Base-by-base conservation (phyloP, 371 early-diverging fungal species). In the Coemansia sp. region DNA sequence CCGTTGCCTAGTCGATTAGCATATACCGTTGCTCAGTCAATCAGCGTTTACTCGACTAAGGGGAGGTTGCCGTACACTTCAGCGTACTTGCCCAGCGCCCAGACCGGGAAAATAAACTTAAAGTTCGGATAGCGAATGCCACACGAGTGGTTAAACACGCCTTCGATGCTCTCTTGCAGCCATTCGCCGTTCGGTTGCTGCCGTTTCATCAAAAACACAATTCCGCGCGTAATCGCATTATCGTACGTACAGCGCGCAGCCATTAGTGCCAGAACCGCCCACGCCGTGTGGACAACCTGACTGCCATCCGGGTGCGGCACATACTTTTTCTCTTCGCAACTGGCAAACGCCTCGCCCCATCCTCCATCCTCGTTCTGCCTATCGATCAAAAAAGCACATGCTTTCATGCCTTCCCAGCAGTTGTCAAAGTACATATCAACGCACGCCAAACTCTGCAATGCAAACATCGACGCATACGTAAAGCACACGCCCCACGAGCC, bases 401-500 rank as follows among this genome's bases (percentile, higher is more conserved):
- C 94, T 17, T 82, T 78, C 58, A 81, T 80, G 46, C 89, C 89
- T 70, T 65, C 75, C 73, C 83, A 88, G 85, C 87, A 85, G 77
- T 88, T 94, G 17, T 88, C 83, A 71, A 96, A 98, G 55, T 69
- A 83, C 82, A 90, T 88, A 19, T 92, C 95, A 21, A 92, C 87
- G 68, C 90, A 89, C 11, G 93, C 89, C 71, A 98, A 78, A 70
- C 90, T 88, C 71, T 95, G 92, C 39, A 96, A 72, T 0, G 93
- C 94, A 88, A 98, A 98, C 91, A 93, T 88, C 44, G 90, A 87
- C n/a, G 95, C 97, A 73, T 98, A 98, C 3, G 97, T 97, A 69
- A 93, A 98, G 79, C 98, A 98, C 68, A 98, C 91, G 36, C 89
- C 98, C 98, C 98, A 98, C 39, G 89, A 84, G 13, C 98, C 98